Conservation (phyloP, 1,284 basidiomycete genomes). For the Retiboletus fuscus region DNA sequence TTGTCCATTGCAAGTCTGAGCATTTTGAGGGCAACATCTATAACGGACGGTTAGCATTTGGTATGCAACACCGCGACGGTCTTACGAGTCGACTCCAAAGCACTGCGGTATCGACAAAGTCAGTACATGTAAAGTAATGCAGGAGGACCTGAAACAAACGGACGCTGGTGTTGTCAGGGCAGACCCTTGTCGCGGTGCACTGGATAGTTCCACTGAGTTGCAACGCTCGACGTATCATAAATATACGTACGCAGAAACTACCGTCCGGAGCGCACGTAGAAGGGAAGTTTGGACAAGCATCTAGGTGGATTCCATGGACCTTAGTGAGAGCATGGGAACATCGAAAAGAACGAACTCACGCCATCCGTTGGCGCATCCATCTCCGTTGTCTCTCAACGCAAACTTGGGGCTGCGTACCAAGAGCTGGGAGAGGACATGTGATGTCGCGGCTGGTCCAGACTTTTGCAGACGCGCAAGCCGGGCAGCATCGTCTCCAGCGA, state of each 20-base stretch:
- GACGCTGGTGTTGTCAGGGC: constrained; percentile 38
- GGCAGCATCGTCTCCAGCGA: constrained; percentile 12
- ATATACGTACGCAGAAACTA: constrained; percentile 37
- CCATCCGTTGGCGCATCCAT: constrained; percentile 34
- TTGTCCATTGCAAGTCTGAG: too few relatives aligned
- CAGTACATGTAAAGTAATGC: too few relatives aligned
- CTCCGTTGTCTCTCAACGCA: constrained; percentile 20
- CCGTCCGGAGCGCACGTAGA: constrained; percentile 35
- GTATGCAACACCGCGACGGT: too few relatives aligned
- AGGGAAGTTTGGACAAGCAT: constrained; percentile 40
- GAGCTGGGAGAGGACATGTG: constrained; percentile 31
- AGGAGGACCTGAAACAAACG: too few relatives aligned
- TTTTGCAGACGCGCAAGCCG: constrained; percentile 16
- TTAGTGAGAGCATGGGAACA: neutral
- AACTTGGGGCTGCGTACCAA: constrained; percentile 32
- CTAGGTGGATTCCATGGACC: constrained; percentile 21
- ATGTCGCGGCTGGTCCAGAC: constrained; percentile 2
- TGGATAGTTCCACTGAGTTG: constrained; percentile 17
- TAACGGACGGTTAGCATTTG: too few relatives aligned
- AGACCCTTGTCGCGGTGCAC: constrained; percentile 28
- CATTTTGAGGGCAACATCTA: too few relatives aligned
- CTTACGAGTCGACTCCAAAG: too few relatives aligned
- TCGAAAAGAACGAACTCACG: constrained; percentile 24
- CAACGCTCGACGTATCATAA: too few relatives aligned
- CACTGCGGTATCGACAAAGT: too few relatives aligned